phyloP scores from a whole-genome alignment of 495 filamentous ascomycete species.

The Podospora sp. region DNA sequence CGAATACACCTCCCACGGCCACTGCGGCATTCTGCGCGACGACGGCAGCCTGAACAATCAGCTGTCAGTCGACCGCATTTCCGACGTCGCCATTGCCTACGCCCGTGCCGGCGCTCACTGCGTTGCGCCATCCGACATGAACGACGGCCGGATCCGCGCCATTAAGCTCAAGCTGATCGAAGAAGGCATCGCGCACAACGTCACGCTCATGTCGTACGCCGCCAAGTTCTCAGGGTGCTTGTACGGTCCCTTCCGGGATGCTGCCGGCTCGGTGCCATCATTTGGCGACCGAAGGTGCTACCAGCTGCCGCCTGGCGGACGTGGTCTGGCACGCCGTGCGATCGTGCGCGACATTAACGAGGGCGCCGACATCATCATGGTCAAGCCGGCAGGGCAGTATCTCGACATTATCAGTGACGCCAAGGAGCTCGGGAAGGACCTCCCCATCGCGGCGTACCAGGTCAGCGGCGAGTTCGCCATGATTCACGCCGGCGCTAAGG shows the following conservation, averaged over 20 bases:
- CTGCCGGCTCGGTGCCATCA: slow-evolving; percentile 85
- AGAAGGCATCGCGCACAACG: slow-evolving; percentile 82
- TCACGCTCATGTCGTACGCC: slow-evolving; percentile 93
- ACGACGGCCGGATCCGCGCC: slow-evolving; percentile 91
- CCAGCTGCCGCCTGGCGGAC: slow-evolving; percentile 87
- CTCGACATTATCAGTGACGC: slow-evolving; percentile 96
- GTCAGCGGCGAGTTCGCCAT: slow-evolving; percentile 97
- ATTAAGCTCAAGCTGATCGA: slow-evolving; percentile 97
- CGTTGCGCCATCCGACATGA: slow-evolving; percentile 98
- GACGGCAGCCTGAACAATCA: slow-evolving; percentile 92
- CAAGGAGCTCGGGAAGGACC: slow-evolving; percentile 84
- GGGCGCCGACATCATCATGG: slow-evolving; percentile 98
- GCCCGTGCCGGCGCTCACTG: slow-evolving; percentile 93
- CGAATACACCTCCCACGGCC: slow-evolving; percentile 98
- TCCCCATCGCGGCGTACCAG: slow-evolving; percentile 94
- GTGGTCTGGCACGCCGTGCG: slow-evolving; percentile 90
- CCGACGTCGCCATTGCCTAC: slow-evolving; percentile 90
- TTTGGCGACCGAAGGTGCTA: slow-evolving; percentile 97
- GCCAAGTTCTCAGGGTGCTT: slow-evolving; percentile 96
- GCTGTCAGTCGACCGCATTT: slow-evolving; percentile 88
- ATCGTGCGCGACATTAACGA: slow-evolving; percentile 88
- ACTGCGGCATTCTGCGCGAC: slow-evolving; percentile 92
- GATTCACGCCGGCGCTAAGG: slow-evolving; percentile 95
- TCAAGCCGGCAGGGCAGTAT: slow-evolving; percentile 93
- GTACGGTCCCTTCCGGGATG: slow-evolving; percentile 96